Percentiles rank a stretch among this genome's conserved stretches.
These are phyloP conservation scores for Jaenimonas drosophilae DNA, from an alignment of 208 protist species.

Conservation along the genomic window DNA sequence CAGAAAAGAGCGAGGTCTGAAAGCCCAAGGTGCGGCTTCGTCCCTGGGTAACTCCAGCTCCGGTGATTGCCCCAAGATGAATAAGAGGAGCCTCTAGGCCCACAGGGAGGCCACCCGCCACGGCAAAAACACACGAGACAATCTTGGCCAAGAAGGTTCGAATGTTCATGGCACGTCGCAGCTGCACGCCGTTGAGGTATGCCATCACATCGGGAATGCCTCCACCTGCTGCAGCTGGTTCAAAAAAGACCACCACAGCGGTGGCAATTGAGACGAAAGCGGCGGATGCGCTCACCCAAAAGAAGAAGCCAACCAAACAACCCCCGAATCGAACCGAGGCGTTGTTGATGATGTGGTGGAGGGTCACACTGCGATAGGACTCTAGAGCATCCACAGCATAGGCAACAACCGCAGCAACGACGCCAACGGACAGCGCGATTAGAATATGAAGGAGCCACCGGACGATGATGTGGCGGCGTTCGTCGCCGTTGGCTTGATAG, in stretches of 20 bases:
- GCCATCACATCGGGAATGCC: slow-evolving; percentile 90
- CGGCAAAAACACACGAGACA: slow-evolving; percentile 83
- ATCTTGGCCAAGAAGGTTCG: slow-evolving; percentile 79
- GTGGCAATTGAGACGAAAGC: slow-evolving; percentile 38
- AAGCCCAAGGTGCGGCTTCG: slow-evolving; percentile 78
- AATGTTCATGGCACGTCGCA: slow-evolving; percentile 85
- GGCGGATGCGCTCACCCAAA: slow-evolving; percentile 32
- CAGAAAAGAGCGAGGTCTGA: slow-evolving; percentile 62
- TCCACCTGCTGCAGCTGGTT: slow-evolving; percentile 73
- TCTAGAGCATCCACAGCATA: slow-evolving; percentile 60
- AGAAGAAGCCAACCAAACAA: slow-evolving; percentile 25
- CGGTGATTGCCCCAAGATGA: slow-evolving; percentile 92
- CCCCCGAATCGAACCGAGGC: slow-evolving; percentile 13
- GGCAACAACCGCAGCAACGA: slow-evolving; percentile 59
- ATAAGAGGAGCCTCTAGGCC: slow-evolving; percentile 95
- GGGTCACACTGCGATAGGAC: slow-evolving; percentile 25
- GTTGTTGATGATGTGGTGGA: slow-evolving; percentile 25
- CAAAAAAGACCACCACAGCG: slow-evolving; percentile 69
- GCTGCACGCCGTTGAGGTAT: slow-evolving; percentile 89
- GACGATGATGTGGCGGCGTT: slow-evolving; percentile 43
- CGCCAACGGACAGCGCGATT: slow-evolving; percentile 71
- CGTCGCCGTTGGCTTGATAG: slow-evolving; percentile 13
- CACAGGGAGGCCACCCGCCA: slow-evolving; percentile 85
- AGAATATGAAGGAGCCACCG: slow-evolving; percentile 81
- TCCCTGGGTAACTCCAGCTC: slow-evolving; percentile 89